Conservation (phyloP, 176 grass and related monocot genomes). For the Aechmea fasciata region DNA sequence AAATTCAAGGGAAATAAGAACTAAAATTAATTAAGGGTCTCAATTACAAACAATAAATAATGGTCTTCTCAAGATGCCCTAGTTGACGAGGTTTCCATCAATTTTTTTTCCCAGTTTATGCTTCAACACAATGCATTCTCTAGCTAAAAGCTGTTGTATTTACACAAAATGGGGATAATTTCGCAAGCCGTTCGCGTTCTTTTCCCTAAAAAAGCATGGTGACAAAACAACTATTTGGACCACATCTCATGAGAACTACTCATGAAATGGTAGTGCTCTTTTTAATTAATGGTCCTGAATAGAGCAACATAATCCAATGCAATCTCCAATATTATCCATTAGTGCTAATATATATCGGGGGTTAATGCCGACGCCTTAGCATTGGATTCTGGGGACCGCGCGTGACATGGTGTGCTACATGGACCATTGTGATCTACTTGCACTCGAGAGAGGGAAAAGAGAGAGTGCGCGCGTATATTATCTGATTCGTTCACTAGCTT, state of each 20-base stretch:
- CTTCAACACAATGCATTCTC: too few species aligned
- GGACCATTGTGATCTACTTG: slow-evolving; percentile 11
- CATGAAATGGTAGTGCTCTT: background rate
- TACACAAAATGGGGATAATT: too few species aligned
- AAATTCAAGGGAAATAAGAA: too few species aligned
- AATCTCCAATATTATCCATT: background rate
- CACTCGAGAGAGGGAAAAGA: slow-evolving; percentile 8
- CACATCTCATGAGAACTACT: background rate
- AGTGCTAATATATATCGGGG: background rate
- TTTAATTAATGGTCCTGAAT: background rate
- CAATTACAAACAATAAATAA: too few species aligned
- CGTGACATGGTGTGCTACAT: background rate
- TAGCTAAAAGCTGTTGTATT: too few species aligned
- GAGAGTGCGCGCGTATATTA: background rate
- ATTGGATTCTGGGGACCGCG: slow-evolving; percentile 30
- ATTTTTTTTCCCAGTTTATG: too few species aligned
- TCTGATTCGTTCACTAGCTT: slow-evolving; percentile 21
- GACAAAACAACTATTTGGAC: background rate
- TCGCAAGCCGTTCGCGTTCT: too few species aligned
- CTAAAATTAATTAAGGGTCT: too few species aligned
- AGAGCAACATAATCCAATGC: background rate
- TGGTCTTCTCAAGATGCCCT: too few species aligned
- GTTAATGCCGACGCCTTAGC: background rate
- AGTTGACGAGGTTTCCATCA: too few species aligned
- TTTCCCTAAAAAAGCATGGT: too few species aligned